Conservation (phyloP, 1,284 basidiomycete species). For the Ceratobasidium sp. region DNA sequence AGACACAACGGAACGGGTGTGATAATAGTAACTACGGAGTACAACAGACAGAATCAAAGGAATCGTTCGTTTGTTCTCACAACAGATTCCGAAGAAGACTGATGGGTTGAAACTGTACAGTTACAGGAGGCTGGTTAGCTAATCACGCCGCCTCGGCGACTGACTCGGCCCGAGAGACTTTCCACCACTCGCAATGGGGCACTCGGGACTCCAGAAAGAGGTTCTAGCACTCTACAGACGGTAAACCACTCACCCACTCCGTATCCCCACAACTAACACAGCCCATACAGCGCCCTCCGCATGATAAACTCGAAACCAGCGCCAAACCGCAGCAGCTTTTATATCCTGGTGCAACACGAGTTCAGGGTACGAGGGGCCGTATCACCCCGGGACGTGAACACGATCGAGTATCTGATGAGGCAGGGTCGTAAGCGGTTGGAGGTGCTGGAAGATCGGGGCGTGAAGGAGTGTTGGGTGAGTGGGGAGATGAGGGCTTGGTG, state of each 20-base stretch:
- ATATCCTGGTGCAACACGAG: constrained; percentile 72
- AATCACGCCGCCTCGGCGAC: too few relatives aligned
- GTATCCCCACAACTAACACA: not conserved
- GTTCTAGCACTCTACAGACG: constrained; percentile 49
- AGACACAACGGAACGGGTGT: too few relatives aligned
- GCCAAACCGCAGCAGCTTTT: constrained; percentile 70
- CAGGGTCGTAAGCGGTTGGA: constrained; percentile 75
- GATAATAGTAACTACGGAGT: too few relatives aligned
- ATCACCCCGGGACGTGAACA: constrained; percentile 72
- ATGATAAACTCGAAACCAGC: constrained; percentile 76
- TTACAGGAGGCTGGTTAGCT: too few relatives aligned
- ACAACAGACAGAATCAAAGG: too few relatives aligned
- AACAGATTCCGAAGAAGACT: too few relatives aligned
- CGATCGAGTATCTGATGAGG: constrained; percentile 79
- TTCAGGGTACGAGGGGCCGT: constrained; percentile 72
- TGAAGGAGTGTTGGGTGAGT: constrained; percentile 79
- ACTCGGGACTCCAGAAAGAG: constrained; percentile 48
- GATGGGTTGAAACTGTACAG: too few relatives aligned
- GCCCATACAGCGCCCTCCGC: constrained; percentile 71
- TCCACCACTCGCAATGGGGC: not conserved
- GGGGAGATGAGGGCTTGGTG: constrained; percentile 75
- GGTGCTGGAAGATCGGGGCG: constrained; percentile 72
- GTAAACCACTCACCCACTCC: constrained; percentile 4
- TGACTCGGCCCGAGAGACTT: too few relatives aligned
- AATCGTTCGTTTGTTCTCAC: too few relatives aligned